These are phyloP conservation scores for Suhomyces emberorum DNA, from an alignment of 805 yeast genomes.

Conservation along the genomic window DNA sequence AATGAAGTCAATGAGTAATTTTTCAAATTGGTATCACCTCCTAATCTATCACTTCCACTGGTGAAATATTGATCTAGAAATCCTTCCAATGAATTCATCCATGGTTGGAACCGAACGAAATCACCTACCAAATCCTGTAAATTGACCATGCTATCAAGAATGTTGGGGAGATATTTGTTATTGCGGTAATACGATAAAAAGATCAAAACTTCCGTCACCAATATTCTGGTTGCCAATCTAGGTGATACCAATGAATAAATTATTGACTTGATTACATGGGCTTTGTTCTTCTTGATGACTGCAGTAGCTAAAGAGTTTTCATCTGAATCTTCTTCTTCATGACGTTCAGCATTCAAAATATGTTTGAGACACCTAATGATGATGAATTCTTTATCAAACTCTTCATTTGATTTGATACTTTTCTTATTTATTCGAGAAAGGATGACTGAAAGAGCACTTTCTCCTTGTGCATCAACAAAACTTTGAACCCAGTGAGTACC, in stretches of 20 bases:
- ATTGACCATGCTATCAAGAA: conserved; percentile 29
- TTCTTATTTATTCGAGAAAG: conserved; percentile 37
- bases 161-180: conserved; percentile 20
- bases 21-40: conserved; percentile 21
- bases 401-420: conserved; percentile 44
- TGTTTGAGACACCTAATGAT: conserved; percentile 38
- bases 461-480: conserved; percentile 42
- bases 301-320: conserved; percentile 10
- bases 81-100: conserved; percentile 37
- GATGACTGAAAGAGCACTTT: conserved; percentile 39
- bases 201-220: conserved; percentile 42
- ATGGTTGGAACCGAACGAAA: conserved; percentile 37
- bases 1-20: conserved; percentile 37
- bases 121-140: conserved; percentile 37
- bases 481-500: conserved; percentile 26
- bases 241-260: conserved; percentile 40
- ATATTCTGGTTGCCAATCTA: conserved; percentile 35
- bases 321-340: conserved; percentile 7
- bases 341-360: conserved; percentile 26
- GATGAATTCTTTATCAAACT: conserved; percentile 37
- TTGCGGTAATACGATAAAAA: conserved; percentile 29
- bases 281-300: conserved; percentile 19
- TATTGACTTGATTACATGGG: conserved; percentile 35
- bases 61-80: conserved; percentile 31
- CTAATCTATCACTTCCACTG: conserved; percentile 8